Evolutionary conservation across 805 yeast genomes (phyloP).

Genomic region (Candida pini): DNA sequence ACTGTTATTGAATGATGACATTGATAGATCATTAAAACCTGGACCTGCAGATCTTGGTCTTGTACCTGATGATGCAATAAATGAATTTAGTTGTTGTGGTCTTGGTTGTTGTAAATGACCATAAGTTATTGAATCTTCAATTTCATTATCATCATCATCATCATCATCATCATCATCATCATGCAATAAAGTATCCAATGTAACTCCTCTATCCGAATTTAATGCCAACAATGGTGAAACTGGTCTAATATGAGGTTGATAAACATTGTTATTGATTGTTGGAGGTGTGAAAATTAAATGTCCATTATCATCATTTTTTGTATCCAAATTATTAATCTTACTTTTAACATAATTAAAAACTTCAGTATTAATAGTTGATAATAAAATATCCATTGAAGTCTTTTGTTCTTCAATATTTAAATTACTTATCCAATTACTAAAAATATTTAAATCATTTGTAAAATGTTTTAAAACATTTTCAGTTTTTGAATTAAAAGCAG

Average conservation of each 20-base stretch:
- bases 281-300: constrained; percentile 20
- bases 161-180: too few relatives aligned
- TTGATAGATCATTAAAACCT: constrained; percentile 14
- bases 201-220: constrained; percentile 31
- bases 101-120: constrained; percentile 2
- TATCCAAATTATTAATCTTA: constrained; percentile 30
- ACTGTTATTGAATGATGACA: constrained; percentile 6
- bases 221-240: constrained; percentile 29
- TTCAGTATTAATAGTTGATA: constrained; percentile 39
- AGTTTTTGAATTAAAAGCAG: constrained; percentile 29
- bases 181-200: constrained; percentile 35
- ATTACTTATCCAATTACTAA: constrained; percentile 41
- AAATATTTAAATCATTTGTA: constrained; percentile 39
- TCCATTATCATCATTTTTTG: constrained; percentile 10
- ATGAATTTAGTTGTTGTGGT: constrained; percentile 4
- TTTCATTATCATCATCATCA: too few relatives aligned
- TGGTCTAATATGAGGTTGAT: constrained; percentile 24
- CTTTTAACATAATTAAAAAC: constrained; percentile 39
- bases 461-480: constrained; percentile 27
- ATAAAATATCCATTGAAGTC: constrained; percentile 42
- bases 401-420: constrained; percentile 42
- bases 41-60: constrained; percentile 47
- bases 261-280: constrained; percentile 15
- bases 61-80: constrained; percentile 15
- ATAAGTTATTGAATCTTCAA: constrained; percentile 3